Percentiles rank a stretch among this genome's conserved stretches.
Evolutionary conservation across 169 alveolate genomes (phyloP).

Genomic region (Blepharisma undulans): DNA sequence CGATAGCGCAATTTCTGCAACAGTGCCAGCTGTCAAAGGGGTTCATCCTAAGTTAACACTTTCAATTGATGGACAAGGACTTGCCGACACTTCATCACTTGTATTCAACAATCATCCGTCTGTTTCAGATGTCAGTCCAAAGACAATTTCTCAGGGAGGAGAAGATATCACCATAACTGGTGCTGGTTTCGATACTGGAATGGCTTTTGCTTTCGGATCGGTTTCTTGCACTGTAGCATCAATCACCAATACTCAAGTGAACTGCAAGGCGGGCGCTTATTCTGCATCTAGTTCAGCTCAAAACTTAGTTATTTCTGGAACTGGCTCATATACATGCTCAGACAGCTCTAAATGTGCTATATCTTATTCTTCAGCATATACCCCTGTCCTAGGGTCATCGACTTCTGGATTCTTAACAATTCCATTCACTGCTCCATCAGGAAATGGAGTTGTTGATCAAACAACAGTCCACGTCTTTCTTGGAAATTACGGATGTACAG

Average conservation of each 20-base stretch:
- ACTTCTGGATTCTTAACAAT: background rate
- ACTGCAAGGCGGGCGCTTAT: background rate
- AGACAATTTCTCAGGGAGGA: conserved; percentile 36
- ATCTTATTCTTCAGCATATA: background rate
- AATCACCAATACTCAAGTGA: background rate
- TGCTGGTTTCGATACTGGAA: background rate
- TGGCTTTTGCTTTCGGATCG: background rate
- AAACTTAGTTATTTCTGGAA: background rate
- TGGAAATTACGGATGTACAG: background rate
- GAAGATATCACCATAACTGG: conserved; percentile 3
- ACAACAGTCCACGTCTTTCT: background rate
- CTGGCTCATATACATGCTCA: background rate
- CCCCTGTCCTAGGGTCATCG: background rate
- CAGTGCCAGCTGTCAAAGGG: conserved; percentile 2
- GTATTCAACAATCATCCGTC: background rate
- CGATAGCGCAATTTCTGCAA: background rate
- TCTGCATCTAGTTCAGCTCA: background rate
- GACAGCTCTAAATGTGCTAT: conserved; percentile 3
- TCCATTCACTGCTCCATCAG: conserved; percentile 7
- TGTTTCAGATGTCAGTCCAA: background rate
- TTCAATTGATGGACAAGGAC: background rate
- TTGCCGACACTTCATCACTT: background rate
- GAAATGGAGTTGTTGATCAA: background rate
- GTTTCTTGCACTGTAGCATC: background rate
- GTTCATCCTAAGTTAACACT: background rate